A percentile compares a stretch with the other conserved stretches of the same genome.
Conservation (phyloP, 192 early-diverging fungal species). For the Coemansia erecta region DNA sequence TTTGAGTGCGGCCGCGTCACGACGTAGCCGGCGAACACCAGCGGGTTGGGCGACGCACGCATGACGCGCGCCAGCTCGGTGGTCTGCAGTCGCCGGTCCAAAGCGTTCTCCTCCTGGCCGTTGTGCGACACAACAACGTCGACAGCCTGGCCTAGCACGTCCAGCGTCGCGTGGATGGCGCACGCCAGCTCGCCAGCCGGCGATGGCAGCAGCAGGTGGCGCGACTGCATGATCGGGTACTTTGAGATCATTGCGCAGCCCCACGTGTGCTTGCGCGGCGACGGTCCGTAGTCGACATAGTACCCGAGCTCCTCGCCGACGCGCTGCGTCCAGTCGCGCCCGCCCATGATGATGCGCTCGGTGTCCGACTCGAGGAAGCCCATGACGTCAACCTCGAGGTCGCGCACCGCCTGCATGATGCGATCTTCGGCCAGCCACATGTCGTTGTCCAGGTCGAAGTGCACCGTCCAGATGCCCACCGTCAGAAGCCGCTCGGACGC, state of each 20-base stretch:
- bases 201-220: constrained; percentile 75
- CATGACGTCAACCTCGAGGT: constrained; percentile 78
- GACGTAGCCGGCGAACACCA: constrained; percentile 80
- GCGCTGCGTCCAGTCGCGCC: constrained; percentile 77
- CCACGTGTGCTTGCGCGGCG: constrained; percentile 86
- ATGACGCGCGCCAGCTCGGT: constrained; percentile 76
- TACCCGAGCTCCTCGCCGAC: constrained; percentile 72
- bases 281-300: constrained; percentile 80
- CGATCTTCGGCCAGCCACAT: constrained; percentile 77
- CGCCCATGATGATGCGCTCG: constrained; percentile 80
- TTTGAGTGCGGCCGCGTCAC: constrained; percentile 68
- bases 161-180: constrained; percentile 82
- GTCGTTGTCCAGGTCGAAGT: constrained; percentile 83
- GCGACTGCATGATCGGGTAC: constrained; percentile 74
- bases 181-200: constrained; percentile 80
- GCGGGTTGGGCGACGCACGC: constrained; percentile 69
- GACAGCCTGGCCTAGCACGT: constrained; percentile 74
- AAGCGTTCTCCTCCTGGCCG: constrained; percentile 74
- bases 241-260: constrained; percentile 82
- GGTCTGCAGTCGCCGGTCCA: constrained; percentile 74
- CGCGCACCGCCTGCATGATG: constrained; percentile 71
- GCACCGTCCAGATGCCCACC: constrained; percentile 81
- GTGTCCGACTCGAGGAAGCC: constrained; percentile 78
- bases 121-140: constrained; percentile 84
- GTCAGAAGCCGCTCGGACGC: constrained; percentile 68